Percentiles rank a stretch among this genome's conserved stretches.
These are phyloP conservation scores for Candida loeiensis DNA, from an alignment of 805 yeast genomes.

Conservation along the genomic window DNA sequence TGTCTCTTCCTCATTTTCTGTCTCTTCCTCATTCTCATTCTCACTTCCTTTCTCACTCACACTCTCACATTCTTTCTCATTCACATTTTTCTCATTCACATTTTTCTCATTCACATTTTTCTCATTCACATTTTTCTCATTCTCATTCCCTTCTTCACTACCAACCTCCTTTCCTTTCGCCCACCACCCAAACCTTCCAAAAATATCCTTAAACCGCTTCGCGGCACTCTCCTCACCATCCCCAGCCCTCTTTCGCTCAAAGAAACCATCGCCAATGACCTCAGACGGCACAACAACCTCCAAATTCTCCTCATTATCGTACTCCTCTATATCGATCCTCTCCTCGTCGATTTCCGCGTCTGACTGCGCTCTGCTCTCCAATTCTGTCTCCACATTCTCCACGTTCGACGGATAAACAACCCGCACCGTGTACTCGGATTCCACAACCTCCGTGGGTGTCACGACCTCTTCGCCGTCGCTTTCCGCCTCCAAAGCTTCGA, in stretches of 20 bases:
- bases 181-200: neutral
- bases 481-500: neutral
- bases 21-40: neutral
- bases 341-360: neutral
- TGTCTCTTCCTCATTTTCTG: neutral
- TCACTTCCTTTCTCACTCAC: constrained; percentile 3
- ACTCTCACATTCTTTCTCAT: neutral
- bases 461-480: neutral
- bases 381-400: neutral
- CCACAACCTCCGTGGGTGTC: neutral
- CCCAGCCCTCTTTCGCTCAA: constrained; percentile 7
- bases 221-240: constrained; percentile 5
- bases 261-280: constrained; percentile 3
- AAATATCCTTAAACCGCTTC: constrained; percentile 8
- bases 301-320: neutral
- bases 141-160: constrained; percentile 1
- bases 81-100: neutral
- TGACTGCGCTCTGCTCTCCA: neutral
- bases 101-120: no score
- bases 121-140: no score
- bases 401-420: neutral
- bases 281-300: constrained; percentile 5
- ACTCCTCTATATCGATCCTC: neutral
- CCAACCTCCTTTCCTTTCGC: neutral
- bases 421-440: neutral